Evolutionary conservation across 73 alveolate species (phyloP).

Genomic region (Paramecium tetraurelia): DNA sequence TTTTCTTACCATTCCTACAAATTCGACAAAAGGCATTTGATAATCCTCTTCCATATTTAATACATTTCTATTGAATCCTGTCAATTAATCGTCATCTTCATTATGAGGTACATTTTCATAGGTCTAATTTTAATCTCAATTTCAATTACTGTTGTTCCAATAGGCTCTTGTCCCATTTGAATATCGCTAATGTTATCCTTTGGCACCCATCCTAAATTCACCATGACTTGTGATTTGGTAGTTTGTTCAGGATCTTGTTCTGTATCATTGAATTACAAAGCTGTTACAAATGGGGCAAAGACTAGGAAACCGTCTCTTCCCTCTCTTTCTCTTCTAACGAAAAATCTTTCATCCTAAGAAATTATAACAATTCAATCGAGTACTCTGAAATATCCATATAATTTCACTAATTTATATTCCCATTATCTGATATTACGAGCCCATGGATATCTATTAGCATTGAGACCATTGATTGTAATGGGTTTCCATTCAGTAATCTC

Average conservation of each 20-base stretch:
- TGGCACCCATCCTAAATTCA: slow-evolving; percentile 66
- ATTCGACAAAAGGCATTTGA: slow-evolving; percentile 51
- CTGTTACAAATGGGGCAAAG: slow-evolving; percentile 64
- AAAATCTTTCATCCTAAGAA: slow-evolving; percentile 57
- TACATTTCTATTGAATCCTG: slow-evolving; percentile 53
- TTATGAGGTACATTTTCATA: not conserved
- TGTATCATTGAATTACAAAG: not conserved
- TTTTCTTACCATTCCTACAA: slow-evolving; percentile 59
- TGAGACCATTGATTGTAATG: not conserved
- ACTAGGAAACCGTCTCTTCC: slow-evolving; percentile 64
- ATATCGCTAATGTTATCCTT: slow-evolving; percentile 49
- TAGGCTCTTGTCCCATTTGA: slow-evolving; percentile 50
- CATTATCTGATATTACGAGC: slow-evolving; percentile 51
- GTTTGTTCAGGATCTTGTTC: slow-evolving; percentile 19
- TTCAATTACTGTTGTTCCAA: slow-evolving; percentile 39
- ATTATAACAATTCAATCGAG: not conserved
- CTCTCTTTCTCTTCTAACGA: slow-evolving; percentile 66
- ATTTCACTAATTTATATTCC: slow-evolving; percentile 61
- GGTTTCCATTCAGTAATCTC: slow-evolving; percentile 55
- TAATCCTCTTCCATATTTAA: slow-evolving; percentile 52
- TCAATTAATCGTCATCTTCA: slow-evolving; percentile 21
- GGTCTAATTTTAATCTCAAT: not conserved
- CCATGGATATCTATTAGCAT: slow-evolving; percentile 61
- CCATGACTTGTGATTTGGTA: slow-evolving; percentile 45
- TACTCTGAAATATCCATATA: slow-evolving; percentile 60